Evolutionary conservation across 179 eudicot species (phyloP).

Genomic region (Amaranthus tricolor): DNA sequence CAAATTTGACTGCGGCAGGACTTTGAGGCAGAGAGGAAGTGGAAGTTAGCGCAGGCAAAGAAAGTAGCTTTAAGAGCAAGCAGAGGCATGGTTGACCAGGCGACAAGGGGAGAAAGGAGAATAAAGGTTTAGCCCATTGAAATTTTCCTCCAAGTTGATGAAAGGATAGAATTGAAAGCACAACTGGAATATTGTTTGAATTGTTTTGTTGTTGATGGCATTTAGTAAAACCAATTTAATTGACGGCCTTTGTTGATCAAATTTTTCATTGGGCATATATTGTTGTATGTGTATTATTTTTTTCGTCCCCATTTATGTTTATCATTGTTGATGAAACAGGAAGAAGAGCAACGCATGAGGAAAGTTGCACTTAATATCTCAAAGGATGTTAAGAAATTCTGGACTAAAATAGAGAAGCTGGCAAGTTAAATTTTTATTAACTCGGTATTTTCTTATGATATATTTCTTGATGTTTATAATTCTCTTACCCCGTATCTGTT

Average conservation of each 20-base stretch:
- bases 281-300: not conserved
- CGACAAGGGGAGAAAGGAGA: constrained; percentile 85
- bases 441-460: constrained; percentile 6
- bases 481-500: constrained; percentile 20
- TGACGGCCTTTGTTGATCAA: not conserved
- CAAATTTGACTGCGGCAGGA: constrained; percentile 49
- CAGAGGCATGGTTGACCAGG: constrained; percentile 92
- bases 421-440: constrained; percentile 41
- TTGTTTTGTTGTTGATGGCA: not conserved
- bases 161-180: not conserved
- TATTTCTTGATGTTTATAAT: not conserved
- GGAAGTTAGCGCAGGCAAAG: constrained; percentile 93
- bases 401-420: constrained; percentile 99
- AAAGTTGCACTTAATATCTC: constrained; percentile 93
- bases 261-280: not conserved
- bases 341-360: constrained; percentile 87
- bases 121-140: constrained; percentile 55
- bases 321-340: constrained; percentile 46
- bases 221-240: not conserved
- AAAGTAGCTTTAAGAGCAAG: constrained; percentile 95
- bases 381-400: constrained; percentile 93
- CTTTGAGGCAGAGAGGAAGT: constrained; percentile 96
- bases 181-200: not conserved
- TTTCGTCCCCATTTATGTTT: constrained; percentile 9
- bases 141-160: not conserved